phyloP scores from a whole-genome alignment of 805 yeast species.

The Vanderwaltozyma yarrowii region DNA sequence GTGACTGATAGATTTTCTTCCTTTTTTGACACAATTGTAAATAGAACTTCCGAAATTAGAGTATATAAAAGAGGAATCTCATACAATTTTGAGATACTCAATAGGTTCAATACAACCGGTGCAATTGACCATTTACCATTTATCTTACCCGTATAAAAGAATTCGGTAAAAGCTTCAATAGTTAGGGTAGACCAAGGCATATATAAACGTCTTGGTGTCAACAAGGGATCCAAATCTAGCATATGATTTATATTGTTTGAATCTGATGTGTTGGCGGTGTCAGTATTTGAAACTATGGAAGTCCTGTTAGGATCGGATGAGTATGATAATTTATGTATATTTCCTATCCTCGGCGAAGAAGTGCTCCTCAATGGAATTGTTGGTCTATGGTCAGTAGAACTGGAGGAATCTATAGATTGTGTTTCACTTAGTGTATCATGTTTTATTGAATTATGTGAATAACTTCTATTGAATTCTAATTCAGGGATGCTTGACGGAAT shows the following conservation, averaged over 20 bases:
- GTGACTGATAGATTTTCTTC: slow-evolving; percentile 37
- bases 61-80: slow-evolving; percentile 64
- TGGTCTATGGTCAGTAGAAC: too few relatives aligned
- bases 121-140: slow-evolving; percentile 61
- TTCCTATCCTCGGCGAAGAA: background rate
- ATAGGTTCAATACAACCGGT: slow-evolving; percentile 57
- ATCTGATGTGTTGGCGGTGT: background rate
- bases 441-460: background rate
- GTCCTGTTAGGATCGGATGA: background rate
- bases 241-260: background rate
- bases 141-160: slow-evolving; percentile 67
- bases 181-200: slow-evolving; percentile 57
- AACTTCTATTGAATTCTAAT: background rate
- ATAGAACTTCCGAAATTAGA: slow-evolving; percentile 55
- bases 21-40: slow-evolving; percentile 57
- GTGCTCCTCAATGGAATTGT: background rate
- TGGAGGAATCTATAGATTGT: background rate
- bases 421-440: background rate
- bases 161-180: slow-evolving; percentile 59
- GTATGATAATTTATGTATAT: background rate
- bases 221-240: slow-evolving; percentile 43
- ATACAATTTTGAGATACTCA: slow-evolving; percentile 53
- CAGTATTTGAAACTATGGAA: background rate
- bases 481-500: background rate
- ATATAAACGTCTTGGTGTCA: slow-evolving; percentile 58